Evolutionary conservation across 768 basidiomycete genomes (phyloP), one percentile per base, ranked within the genome.

Genomic region (Piloderma croceum): DNA sequence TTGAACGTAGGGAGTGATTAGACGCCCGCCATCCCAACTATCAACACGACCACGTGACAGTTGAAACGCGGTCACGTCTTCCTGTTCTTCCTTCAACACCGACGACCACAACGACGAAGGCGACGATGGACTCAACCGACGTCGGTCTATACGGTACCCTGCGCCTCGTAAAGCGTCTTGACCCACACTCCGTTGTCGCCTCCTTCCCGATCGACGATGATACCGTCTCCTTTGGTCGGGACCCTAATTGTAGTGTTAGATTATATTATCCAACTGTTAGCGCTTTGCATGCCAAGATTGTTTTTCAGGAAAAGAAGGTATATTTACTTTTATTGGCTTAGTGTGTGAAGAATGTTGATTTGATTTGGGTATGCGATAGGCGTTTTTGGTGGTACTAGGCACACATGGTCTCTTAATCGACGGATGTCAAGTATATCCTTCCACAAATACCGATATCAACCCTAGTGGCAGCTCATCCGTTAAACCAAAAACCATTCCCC

Each of bases 191-290:
- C 0, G 62, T 74, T 7, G 62, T 85, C 19, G 79, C 84, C 1
- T 69, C 81, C 1, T 88, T 81, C 45, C 84, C 84, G 4, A 77
- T 88, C 50, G 84, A 88, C 61, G 69, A 76, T 4, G 70, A 77
- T 17, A 66, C 74, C 38, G 64, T 85, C 37, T 81, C 83, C 0
- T 78, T 88, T 59, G 84, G 85, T 34, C 70, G 81, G 43, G 78
- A 81, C 52, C 69, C 70, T 1, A 56, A 59, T 0, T 86, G 84
- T 54, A 71, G 77, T 45, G 76, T 88, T 15, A 65, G 85, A 31
- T 62, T 88, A 25, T 87, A 85, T 57, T 87, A 86, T 53, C 61
- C 70, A 2, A 69, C 73, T 31, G 73, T 87, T 38, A 76, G 73
- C 29, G 62, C 70, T 3, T 45, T 84, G 1, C 85, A 88, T 51